Evolutionary conservation across 2,329 filamentous ascomycete genomes (phyloP).

Genomic region (Aspergillus sp.): DNA sequence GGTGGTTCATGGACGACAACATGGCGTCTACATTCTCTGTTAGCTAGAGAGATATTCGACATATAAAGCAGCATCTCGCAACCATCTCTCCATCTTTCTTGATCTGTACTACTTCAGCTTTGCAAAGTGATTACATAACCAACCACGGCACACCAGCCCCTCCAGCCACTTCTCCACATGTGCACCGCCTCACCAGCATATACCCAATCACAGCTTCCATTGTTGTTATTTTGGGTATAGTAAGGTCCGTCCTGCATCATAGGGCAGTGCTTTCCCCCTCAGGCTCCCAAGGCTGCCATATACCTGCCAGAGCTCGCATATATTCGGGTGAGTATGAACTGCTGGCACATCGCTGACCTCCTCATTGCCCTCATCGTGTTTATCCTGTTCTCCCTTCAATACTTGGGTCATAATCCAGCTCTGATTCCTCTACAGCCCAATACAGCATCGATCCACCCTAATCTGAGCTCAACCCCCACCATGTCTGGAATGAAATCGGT

Average conservation of each 20-base stretch:
- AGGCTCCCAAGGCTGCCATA: constrained; percentile 22
- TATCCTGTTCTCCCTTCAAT: constrained; percentile 10
- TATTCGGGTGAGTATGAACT: constrained; percentile 8
- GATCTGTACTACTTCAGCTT: neutral
- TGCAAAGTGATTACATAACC: constrained; percentile 5
- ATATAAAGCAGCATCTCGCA: constrained; percentile 1
- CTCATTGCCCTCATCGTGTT: constrained; percentile 6
- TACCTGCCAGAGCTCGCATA: constrained; percentile 1
- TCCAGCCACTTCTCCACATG: constrained; percentile 9
- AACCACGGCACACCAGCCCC: neutral
- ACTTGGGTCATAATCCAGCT: constrained; percentile 11
- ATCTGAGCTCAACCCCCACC: constrained; percentile 12
- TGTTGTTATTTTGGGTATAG: constrained; percentile 22
- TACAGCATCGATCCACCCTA: neutral
- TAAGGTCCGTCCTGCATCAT: neutral
- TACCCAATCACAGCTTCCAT: constrained; percentile 16
- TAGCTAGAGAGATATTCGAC: neutral
- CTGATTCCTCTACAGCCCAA: constrained; percentile 10
- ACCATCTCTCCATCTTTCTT: neutral
- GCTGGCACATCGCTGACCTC: constrained; percentile 5
- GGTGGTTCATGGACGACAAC: neutral
- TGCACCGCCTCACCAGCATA: constrained; percentile 11
- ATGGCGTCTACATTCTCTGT: neutral
- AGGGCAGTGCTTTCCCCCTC: neutral
- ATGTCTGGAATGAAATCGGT: constrained; percentile 35